Evolutionary conservation across 176 grass and related monocot species (phyloP).

Genomic region (Zizania latifolia): DNA sequence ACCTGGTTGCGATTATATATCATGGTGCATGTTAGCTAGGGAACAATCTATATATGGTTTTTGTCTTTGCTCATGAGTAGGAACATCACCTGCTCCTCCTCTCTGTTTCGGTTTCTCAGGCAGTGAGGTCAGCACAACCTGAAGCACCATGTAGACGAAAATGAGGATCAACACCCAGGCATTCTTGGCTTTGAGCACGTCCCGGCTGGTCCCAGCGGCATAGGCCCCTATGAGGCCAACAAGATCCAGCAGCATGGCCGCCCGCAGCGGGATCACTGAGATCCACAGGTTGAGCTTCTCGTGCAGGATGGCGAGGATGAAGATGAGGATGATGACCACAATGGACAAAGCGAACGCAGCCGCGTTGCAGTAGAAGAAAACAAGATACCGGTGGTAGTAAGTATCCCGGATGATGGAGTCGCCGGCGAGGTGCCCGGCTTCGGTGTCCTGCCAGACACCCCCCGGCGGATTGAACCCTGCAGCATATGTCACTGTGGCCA

Average conservation of each 20-base stretch:
- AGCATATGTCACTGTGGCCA: not conserved
- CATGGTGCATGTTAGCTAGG: too few relatives aligned
- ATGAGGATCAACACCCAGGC: not conserved
- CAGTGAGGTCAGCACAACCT: not conserved
- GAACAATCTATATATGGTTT: too few relatives aligned
- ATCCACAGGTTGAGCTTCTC: not conserved
- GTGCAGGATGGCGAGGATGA: not conserved
- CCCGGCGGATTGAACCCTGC: not conserved
- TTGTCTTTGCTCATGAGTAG: too few relatives aligned
- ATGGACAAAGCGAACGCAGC: not conserved
- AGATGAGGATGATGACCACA: not conserved
- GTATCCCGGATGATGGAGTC: not conserved
- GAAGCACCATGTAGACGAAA: not conserved
- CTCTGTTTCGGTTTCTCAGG: not conserved
- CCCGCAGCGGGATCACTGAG: not conserved
- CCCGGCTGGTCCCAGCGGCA: not conserved
- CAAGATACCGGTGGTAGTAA: not conserved
- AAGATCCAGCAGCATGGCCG: not conserved
- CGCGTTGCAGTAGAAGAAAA: slow-evolving; percentile 32
- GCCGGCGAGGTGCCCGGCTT: not conserved
- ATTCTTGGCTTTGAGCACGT: not conserved
- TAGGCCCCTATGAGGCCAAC: not conserved
- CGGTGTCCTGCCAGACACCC: slow-evolving; percentile 10
- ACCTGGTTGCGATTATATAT: too few relatives aligned
- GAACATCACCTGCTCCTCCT: not conserved